Evolutionary conservation across 768 basidiomycete genomes (phyloP), one percentile per base, ranked within the genome.

Genomic region (Collybia mongolica): DNA sequence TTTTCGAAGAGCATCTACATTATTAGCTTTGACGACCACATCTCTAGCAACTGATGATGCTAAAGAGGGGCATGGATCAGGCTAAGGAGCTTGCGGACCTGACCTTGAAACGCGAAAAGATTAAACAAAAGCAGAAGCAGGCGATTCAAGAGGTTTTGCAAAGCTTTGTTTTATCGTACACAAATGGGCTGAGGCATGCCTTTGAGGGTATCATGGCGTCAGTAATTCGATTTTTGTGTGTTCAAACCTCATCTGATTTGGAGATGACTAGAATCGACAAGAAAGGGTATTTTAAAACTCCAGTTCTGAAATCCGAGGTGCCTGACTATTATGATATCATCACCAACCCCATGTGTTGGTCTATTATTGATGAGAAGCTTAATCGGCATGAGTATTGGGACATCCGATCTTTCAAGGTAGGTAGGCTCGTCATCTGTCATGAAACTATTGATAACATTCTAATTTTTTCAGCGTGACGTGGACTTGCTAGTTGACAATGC

Each of bases 281-380:
- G 15, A 71, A 79, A 5, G 86, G 85, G 39, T 76, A 84, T 54
- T 98, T 98, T 70, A 81, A 82, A 52, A 81, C 86, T 52, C 93
- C 95, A 0, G 93, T 98, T 32, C 86, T 84, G 37, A 84, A 74
- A 56, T 71, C 69, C 1, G 82, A 88, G 36, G 92, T 95, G 0
- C 90, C 90, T 1, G 95, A 98, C 61, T 99, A 99, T 64, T 93
- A 88, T 60, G 87, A 92, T 40, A 74, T 97, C 29, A 78, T 99
- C 60, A 77, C 83, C 59, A 72, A 77, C 3, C 97, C 97, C 0
- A 97, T 97, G 92, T 88, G 86, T 53, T 94, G 95, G 84, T 76
- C 75, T 11, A 76, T 75, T 23, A 96, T 99, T 60, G 86, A 91
- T 40, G 67, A 70, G 23, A 96, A 91, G 65, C 72, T 99, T 24